Evolutionary conservation across 176 grass and related monocot species (phyloP).

Genomic region (Thalia dealbata): DNA sequence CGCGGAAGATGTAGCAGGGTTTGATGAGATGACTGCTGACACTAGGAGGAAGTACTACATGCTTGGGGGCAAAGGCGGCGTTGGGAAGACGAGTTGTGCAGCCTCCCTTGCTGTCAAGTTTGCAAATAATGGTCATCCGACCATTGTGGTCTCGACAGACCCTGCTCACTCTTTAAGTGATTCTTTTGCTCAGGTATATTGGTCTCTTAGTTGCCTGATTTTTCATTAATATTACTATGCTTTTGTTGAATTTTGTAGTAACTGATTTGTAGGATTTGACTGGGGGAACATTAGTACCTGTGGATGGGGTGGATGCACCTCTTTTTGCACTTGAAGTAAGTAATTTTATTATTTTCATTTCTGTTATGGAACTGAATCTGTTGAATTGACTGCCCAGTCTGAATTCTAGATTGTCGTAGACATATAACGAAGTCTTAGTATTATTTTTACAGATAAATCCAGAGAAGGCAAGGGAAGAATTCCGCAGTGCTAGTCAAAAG

Average conservation of each 20-base stretch:
- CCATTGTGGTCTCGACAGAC: conserved; percentile 75
- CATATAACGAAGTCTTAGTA: neutral
- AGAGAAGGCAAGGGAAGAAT: conserved; percentile 81
- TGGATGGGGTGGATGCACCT: conserved; percentile 63
- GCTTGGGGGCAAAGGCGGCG: conserved; percentile 83
- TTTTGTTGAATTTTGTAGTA: neutral
- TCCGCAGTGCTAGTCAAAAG: conserved; percentile 53
- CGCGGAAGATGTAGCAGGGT: conserved; percentile 35
- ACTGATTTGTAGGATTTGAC: conserved; percentile 62
- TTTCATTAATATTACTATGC: neutral
- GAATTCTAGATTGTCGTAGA: neutral
- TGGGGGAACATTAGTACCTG: conserved; percentile 53
- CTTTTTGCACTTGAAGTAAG: conserved; percentile 86
- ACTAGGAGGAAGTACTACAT: conserved; percentile 67
- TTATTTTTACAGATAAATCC: conserved; percentile 67
- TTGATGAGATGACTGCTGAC: conserved; percentile 55
- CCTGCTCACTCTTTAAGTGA: conserved; percentile 88
- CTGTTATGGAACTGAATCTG: neutral
- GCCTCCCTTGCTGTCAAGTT: conserved; percentile 79
- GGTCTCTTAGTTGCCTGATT: neutral
- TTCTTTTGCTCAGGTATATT: conserved; percentile 61
- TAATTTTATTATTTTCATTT: neutral
- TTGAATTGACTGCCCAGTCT: neutral
- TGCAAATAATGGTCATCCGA: conserved; percentile 81
- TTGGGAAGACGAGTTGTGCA: conserved; percentile 86